Base-by-base conservation (phyloP, 2,329 filamentous ascomycete species). In the Colletotrichum coccodes region DNA sequence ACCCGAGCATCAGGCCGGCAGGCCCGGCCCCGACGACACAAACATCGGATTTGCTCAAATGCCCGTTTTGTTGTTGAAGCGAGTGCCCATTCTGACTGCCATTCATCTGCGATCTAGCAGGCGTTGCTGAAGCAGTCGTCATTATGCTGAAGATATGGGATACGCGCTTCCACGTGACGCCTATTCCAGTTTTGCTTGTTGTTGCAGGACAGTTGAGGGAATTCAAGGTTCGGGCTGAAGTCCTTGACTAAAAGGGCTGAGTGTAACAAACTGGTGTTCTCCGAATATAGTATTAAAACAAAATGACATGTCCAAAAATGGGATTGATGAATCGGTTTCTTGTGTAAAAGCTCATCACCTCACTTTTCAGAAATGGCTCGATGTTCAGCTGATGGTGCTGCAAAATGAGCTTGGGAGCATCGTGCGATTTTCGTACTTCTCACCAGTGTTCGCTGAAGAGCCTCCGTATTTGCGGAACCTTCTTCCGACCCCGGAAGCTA, bases 1-100 rank as follows among this genome's bases (percentile, higher is more conserved):
- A 68, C 64, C 60, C 64, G 60, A 68, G 64, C 64, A 68, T 68
- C 9, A 68, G 47, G 46, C 64, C 64, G 38, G 64, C 64, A 3
- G 60, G 64, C 18, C 64, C 60, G 60, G 52, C 64, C 12, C 64
- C 64, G 38, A 64, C 64, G 28, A 68, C 46, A 26, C 64, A 68
- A 11, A 68, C 64, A 16, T 67, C 64, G 32, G 44, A 57, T 23
- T 44, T 67, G 14, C n/a, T 26, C 3, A 34, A 2, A 6, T 14
- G 32, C 8, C 50, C 44, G 52, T 58, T 64, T 1, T 44, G 58
- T 1, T 12, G 5, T 4, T 44, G 58, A 2, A 18, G 7, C 2
- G 44, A 42, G 3, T 53, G n/a, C 2, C 47, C 40, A 12, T 56
- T 34, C 23, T 32, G 34, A 28, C 18, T n/a, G 3, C 53, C 11